Percentiles rank a stretch among this genome's conserved stretches.
Evolutionary conservation across 1,139 yeast species (phyloP).

Genomic region (Taphrina confusa): DNA sequence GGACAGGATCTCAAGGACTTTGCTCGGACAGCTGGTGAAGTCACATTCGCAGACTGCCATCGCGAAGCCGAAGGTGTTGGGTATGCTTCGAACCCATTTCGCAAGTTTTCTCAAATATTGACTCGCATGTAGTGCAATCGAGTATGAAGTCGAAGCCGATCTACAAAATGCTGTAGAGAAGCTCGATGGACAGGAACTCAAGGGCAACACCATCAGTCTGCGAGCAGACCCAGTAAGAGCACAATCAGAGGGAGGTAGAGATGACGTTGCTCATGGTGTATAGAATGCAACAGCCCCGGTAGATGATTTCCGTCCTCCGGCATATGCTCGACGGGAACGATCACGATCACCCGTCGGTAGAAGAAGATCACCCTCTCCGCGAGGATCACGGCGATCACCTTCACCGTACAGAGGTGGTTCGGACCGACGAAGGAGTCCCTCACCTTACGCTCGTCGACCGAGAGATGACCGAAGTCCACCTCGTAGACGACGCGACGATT

Average conservation of each 20-base stretch:
- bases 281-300: slow-evolving; percentile 30
- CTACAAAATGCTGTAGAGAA: slow-evolving; percentile 41
- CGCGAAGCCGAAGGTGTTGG: slow-evolving; percentile 42
- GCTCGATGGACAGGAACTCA: slow-evolving; percentile 41
- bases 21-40: slow-evolving; percentile 42
- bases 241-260: no score
- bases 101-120: neutral
- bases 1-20: slow-evolving; percentile 43
- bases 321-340: slow-evolving; percentile 31
- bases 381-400: slow-evolving; percentile 22
- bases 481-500: slow-evolving; percentile 35
- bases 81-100: slow-evolving; percentile 35
- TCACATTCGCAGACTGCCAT: slow-evolving; percentile 42
- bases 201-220: slow-evolving; percentile 41
- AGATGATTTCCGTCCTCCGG: slow-evolving; percentile 39
- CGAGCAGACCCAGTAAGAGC: slow-evolving; percentile 42
- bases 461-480: slow-evolving; percentile 37
- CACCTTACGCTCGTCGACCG: slow-evolving; percentile 33
- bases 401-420: slow-evolving; percentile 13
- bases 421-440: slow-evolving; percentile 21
- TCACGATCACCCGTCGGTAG: slow-evolving; percentile 28
- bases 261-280: no score
- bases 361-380: slow-evolving; percentile 20
- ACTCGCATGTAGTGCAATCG: slow-evolving; percentile 41
- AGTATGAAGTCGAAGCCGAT: slow-evolving; percentile 43